Evolutionary conservation across 495 filamentous ascomycete species (phyloP), one percentile per base, ranked within the genome.

Genomic region (Hypomontagnella submonticulosa): DNA sequence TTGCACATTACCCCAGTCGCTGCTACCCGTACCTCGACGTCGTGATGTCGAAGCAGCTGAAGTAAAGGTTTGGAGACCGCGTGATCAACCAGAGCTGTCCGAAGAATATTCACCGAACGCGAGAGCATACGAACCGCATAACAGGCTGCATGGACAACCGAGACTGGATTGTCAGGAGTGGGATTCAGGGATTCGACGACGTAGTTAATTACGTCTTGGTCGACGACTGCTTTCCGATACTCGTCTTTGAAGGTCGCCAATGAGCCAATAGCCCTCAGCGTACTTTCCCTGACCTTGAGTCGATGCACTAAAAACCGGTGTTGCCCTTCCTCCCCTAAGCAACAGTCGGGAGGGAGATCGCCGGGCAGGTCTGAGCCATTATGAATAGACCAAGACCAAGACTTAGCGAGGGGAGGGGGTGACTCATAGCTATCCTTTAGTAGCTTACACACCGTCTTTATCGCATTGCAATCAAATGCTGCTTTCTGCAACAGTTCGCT

Each of bases 31-130:
- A 98, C 90, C 50, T 95, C 88, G 23, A 91, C 79, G 71, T 95
- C 87, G 11, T 82, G 83, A 74, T 96, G 88, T 44, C 82, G 86
- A 15, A 98, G 77, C 19, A 98, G 84, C 13, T 80, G 79, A 62
- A 93, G 89, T n/a, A 97, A 74, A 4, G 93, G 95, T 61, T 85
- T 81, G 2, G 91, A 89, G 48, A 97, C 87, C 3, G 88, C 89
- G 40, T 90, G 85, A 77, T 99, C 95, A 57, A 96, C 91, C 6
- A 99, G 77, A 52, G 87, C 89, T 6, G 96, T 98, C 46, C 95
- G 78, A 11, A 99, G 76, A 18, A 92, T 88, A 71, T 86, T 91
- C 6, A 96, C 89, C 0, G 91, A 95, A 15, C 95, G 87, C 4
- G 91, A 91, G 15, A 98, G 79, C 68, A 90, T 88, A 43, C 90